Base-by-base conservation (phyloP, 176 grass and related monocot genomes). In the Zizania latifolia region DNA sequence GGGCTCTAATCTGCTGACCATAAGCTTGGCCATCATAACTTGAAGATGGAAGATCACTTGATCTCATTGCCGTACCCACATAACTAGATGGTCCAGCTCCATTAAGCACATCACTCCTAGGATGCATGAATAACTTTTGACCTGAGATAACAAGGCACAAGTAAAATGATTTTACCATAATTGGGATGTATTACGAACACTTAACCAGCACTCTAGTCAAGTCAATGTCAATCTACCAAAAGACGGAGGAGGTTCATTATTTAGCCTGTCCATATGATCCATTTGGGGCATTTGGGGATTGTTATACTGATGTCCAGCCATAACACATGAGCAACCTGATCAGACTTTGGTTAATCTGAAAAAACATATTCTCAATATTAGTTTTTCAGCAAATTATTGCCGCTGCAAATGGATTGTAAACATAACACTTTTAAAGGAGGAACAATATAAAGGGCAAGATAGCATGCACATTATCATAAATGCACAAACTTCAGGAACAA, bases 261-360 rank as follows among this genome's bases (percentile, higher is more conserved):
- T 64, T 56, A 53, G 71, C 23, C 14, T 58, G 76, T 84, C 84
- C 70, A 63, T 74, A 79, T 70, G 64, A 75, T 84, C 81, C 71
- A 56, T 75, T 58, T 70, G 79, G 23, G 86, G 24, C 22, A 70
- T 69, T 46, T 84, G 81, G 38, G 81, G 58, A 75, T 88, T 88
- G 22, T 75, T 64, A 71, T 80, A 33, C 33, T 78, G 75, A 76
- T 88, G 76, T 68, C 81, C 76, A 29, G 81, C 81, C 86, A 88
- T 84, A 68, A 55, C 16, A 40, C 68, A 78, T 79, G 43, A 69
- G 74, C n/a, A 83, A 5, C 56, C 15, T 19, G 32, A 68, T 62
- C 64, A 69, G 41, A 69, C 63, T 68, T 69, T 45, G 28, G 24
- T 70, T 65, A 64, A 58, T 72, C 86, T 88, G 70, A 1, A 45